Base-by-base conservation (phyloP, 2,329 filamentous ascomycete species). In the Phoma sp. region DNA sequence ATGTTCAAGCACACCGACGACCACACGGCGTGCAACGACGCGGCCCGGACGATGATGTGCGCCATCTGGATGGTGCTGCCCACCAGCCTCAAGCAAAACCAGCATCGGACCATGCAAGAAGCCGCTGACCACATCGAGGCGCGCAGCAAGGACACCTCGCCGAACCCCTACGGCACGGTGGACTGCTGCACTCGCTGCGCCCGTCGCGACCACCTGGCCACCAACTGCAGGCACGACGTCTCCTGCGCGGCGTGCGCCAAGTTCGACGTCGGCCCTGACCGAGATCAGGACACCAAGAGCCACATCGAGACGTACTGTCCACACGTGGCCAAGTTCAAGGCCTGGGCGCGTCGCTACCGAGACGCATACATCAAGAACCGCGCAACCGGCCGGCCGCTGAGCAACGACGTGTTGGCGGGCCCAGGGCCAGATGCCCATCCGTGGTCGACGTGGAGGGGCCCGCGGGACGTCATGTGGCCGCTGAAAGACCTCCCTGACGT, bases 11-110 rank as follows among this genome's bases (percentile, higher is more conserved):
- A 63, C 15, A 22, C 44, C 1, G 55, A 69, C n/a, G 25, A 57
- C 1, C 66, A 69, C 17, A 67, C 64, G 0, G 64, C 64, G 0
- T 58, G 60, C 41, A 69, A 69, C 46, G 64, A 67, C n/a, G 58
- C 59, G 0, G 67, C 58, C 1, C 58, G 64, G 2, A 71, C 70
- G 0, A 44, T 68, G 15, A 71, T 72, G 19, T 57, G 40, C 4
- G 70, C 61, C 0, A 51, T 71, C 6, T 55, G 63, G 13, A 46
- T 70, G 29, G 49, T 60, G 1, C 41, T 67, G 4, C 45, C 47
- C 0, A 27, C 29, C 0, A 15, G 54, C 2, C 29, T 36, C 0
- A 43, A 46, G n/a, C 12, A 22, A 2, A 3, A 8, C 29, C 4
- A 17, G 24, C 1, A 44, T 24, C 8, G 32, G 2, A 22, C 32